Base-by-base conservation (phyloP, 2,329 filamentous ascomycete species). In the Fonsecaea nubica region DNA sequence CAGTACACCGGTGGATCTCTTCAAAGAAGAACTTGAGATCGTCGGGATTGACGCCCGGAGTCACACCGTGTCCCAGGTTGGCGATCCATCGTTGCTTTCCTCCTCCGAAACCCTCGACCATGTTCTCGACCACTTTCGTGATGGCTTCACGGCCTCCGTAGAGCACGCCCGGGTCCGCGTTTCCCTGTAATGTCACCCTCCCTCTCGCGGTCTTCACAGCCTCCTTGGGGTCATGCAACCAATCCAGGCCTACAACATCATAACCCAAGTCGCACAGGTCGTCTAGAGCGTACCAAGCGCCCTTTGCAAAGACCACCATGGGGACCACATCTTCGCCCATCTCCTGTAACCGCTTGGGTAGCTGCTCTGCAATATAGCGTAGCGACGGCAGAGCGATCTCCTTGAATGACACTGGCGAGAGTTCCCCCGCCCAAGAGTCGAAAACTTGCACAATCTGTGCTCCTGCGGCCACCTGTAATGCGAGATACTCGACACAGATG, bases 291-390 rank as follows among this genome's bases (percentile, higher is more conserved):
- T 96, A 95, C 92, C 95, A 98, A 10, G 95, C 94, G 10, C 95
- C 95, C 83, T 99, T 99, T 40, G 95, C 93, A 78, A 99, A 99
- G 30, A 98, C 93, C 4, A 93, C 96, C 93, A 98, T 97, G 2
- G 95, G 95, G 2, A 99, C 94, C 10, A 83, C 84, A 65, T 93
- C 91, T 60, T 94, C 80, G 0, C 89, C 89, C 76, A 96, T 84
- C 76, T 92, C 90, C 72, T 86, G 82, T 64, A 98, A 81, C 67
- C 88, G 89, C 73, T 83, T 84, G 1, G 94, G 94, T 3, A 99
- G 85, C 72, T 93, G 86, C 72, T 90, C 84, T 10, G 93, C 89
- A 72, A 99, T 98, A 76, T 93, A 89, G 52, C 86, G 86, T 61
- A 99, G 85, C 76, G 94, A 97, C 0, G 95, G 95, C 72, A 95